phyloP scores from a whole-genome alignment of 352 stramenopile genomes.

The Pythium folliculosum region DNA sequence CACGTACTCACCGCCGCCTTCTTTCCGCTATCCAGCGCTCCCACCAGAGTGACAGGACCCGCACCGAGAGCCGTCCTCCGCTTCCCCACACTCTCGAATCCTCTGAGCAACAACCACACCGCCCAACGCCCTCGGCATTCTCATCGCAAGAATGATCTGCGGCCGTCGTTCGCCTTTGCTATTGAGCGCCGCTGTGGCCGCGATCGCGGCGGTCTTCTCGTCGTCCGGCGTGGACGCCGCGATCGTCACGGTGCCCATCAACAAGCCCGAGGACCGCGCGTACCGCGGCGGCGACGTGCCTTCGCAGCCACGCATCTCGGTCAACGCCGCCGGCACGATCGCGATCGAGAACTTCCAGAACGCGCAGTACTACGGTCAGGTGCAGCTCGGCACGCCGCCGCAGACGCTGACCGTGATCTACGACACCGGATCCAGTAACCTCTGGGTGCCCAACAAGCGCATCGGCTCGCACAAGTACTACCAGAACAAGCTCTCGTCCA shows the following conservation, averaged over 20 bases:
- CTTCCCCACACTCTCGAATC: too few relatives aligned
- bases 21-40: not conserved
- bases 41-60: too few relatives aligned
- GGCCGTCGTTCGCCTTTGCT: too few relatives aligned
- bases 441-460: constrained; percentile 94
- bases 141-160: too few relatives aligned
- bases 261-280: not conserved
- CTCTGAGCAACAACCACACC: too few relatives aligned
- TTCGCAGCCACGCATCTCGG: not conserved
- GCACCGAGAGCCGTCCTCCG: too few relatives aligned
- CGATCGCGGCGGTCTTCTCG: too few relatives aligned
- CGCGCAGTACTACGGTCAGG: constrained; percentile 94
- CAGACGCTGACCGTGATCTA: constrained; percentile 95
- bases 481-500: constrained; percentile 66
- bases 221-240: not conserved
- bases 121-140: too few relatives aligned
- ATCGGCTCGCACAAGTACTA: constrained; percentile 84
- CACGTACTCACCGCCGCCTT: not conserved
- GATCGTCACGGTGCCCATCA: not conserved
- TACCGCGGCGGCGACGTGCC: too few relatives aligned
- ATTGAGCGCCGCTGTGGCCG: too few relatives aligned
- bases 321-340: not conserved
- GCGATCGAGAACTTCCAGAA: constrained; percentile 74
- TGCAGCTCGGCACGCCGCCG: constrained; percentile 87
- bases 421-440: constrained; percentile 94